Conservation (phyloP, 2,329 filamentous ascomycete genomes). For the Penicillium sp. region DNA sequence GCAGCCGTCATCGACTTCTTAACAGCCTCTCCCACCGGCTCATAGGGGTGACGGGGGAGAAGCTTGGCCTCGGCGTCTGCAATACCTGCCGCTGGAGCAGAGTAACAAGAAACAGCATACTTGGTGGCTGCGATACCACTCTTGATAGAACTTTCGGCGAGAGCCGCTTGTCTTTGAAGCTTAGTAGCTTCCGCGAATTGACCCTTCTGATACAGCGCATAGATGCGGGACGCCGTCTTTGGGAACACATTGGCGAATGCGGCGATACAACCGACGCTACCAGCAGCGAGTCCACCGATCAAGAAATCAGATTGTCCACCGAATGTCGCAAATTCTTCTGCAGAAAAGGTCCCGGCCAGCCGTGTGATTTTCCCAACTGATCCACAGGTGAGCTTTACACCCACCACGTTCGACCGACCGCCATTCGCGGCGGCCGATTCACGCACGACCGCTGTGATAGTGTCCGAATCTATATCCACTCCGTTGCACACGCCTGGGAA, state of each 20-base stretch:
- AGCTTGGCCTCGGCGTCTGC: slow-evolving; percentile 58
- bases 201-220: slow-evolving; percentile 59
- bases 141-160: slow-evolving; percentile 66
- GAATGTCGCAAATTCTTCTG: slow-evolving; percentile 63
- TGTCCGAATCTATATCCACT: slow-evolving; percentile 65
- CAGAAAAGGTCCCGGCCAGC: slow-evolving; percentile 52
- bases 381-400: slow-evolving; percentile 66
- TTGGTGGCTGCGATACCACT: slow-evolving; percentile 66
- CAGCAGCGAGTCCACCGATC: slow-evolving; percentile 54
- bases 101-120: slow-evolving; percentile 62
- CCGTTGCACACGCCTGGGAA: slow-evolving; percentile 69
- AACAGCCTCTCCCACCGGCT: slow-evolving; percentile 43
- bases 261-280: slow-evolving; percentile 56
- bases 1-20: slow-evolving; percentile 43
- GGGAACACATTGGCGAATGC: slow-evolving; percentile 60
- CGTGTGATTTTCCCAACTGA: slow-evolving; percentile 62
- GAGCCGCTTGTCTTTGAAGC: slow-evolving; percentile 60
- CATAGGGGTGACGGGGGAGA: slow-evolving; percentile 61
- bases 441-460: slow-evolving; percentile 55
- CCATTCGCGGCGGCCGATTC: slow-evolving; percentile 33
- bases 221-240: slow-evolving; percentile 58
- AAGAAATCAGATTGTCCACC: slow-evolving; percentile 74
- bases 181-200: slow-evolving; percentile 58
- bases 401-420: slow-evolving; percentile 55
- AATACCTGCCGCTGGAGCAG: slow-evolving; percentile 60